Evolutionary conservation across 495 filamentous ascomycete species (phyloP), one percentile per base, ranked within the genome.

Genomic region (Penicillium daleae): DNA sequence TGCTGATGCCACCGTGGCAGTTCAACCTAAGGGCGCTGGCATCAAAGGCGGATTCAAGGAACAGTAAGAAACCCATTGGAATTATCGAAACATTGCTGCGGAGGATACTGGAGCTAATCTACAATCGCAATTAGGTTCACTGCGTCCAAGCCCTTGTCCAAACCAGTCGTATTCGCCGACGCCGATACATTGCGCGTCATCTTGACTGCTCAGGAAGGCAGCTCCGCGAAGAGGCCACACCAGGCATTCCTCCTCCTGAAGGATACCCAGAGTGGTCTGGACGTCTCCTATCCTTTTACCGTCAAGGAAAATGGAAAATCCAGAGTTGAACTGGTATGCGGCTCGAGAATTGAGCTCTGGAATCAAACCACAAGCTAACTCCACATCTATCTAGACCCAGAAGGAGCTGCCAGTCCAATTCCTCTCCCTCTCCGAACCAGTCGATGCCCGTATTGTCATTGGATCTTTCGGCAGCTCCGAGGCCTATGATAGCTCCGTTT

Each of bases 381-480:
- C n/a, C 15, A 33, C n/a, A 37, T 9, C 19, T 12, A 50, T 63
- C 48, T 73, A 97, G 94, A 85, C 87, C 51, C 90, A 93, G 61
- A 95, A 92, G 79, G 95, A 97, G 71, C 84, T 99, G 60, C 96
- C 95, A 29, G 62, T 87, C 40, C 92, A 96, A 77, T 85, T 98
- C 66, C 86, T 96, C 63, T 75, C 83, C 42, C 80, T 88, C 6
- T 71, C 83, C 27, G 68, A 84, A 49, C 85, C 92, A 12, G 82
- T 97, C 73, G 76, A 86, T 66, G 93, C 92, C 21, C 89, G 86
- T 50, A 77, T 99, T 32, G 81, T 96, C 50, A 85, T 99, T 61
- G 96, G 85, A 56, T 96, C 92, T 0, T 97, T 97, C 68, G 95
- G 95, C 50, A 80, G 84, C 29, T 84, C 92, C 6, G 77, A 84